These are phyloP conservation scores for Phylloboletellus chloephorus DNA, from an alignment of 1,284 basidiomycete species.

Conservation along the genomic window DNA sequence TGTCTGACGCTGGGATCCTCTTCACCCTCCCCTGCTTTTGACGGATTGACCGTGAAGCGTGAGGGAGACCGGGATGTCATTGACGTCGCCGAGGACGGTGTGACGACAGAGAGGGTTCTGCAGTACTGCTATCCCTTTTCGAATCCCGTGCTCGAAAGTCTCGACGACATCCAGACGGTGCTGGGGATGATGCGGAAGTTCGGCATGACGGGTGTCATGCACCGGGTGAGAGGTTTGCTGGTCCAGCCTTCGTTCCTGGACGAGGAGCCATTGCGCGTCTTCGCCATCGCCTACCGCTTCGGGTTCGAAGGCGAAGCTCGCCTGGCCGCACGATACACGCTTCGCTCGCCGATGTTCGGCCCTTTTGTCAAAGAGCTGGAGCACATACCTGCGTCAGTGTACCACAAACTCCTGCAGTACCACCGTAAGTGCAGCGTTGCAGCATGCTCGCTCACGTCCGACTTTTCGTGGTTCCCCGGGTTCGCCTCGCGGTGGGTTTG, in stretches of 20 bases:
- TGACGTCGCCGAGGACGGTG: constrained; percentile 25
- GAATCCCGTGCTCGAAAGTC: constrained; percentile 27
- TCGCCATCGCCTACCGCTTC: constrained; percentile 32
- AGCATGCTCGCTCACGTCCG: constrained; percentile 31
- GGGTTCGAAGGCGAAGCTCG: constrained; percentile 27
- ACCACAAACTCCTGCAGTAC: constrained; percentile 34
- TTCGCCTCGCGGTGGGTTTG: constrained; percentile 36
- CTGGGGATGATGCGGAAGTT: constrained; percentile 33
- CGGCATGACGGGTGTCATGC: constrained; percentile 31
- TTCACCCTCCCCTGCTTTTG: constrained; percentile 26
- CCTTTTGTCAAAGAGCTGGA: constrained; percentile 34
- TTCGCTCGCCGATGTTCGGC: constrained; percentile 30
- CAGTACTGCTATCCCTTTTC: constrained; percentile 31
- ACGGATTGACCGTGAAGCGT: constrained; percentile 22
- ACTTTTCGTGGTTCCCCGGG: constrained; percentile 34
- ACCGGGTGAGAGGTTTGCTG: constrained; percentile 23
- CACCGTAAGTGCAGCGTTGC: constrained; percentile 32
- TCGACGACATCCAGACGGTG: constrained; percentile 32
- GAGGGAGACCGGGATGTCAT: constrained; percentile 26
- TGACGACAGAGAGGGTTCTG: constrained; percentile 31
- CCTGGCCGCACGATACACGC: constrained; percentile 27
- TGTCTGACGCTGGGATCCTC: constrained; percentile 23
- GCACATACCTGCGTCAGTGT: constrained; percentile 31
- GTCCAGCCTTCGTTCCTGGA: constrained; percentile 25
- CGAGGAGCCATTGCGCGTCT: constrained; percentile 29